Evolutionary conservation across 192 early-diverging fungal species (phyloP).

Genomic region (Coemansia sp.): DNA sequence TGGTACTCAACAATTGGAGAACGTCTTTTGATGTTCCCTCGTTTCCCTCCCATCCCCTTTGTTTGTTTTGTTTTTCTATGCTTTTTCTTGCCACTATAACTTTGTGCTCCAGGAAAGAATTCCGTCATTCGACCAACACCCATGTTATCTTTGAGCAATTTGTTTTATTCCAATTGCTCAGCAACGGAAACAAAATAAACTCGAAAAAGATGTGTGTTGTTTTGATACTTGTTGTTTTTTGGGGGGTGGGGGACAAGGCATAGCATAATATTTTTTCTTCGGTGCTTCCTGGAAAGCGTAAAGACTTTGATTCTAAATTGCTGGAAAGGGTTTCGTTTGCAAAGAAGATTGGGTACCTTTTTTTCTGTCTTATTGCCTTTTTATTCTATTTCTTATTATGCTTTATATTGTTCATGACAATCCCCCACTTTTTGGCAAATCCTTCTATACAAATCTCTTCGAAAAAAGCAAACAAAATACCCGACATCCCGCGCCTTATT

Average conservation of each 20-base stretch:
- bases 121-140: background rate
- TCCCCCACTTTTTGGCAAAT: background rate
- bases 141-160: no score
- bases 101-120: background rate
- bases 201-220: no score
- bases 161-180: no score
- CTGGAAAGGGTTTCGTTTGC: background rate
- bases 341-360: background rate
- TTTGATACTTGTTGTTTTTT: no score
- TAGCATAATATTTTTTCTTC: no score
- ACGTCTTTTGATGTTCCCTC: conserved; percentile 8
- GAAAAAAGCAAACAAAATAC: background rate
- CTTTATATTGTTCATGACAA: conserved; percentile 1
- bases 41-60: conserved; percentile 10
- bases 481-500: conserved; percentile 7
- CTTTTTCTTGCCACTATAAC: background rate
- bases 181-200: no score
- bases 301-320: no score
- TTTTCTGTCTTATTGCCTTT: background rate
- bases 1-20: background rate
- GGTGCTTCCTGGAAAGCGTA: no score
- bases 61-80: conserved; percentile 14
- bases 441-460: background rate
- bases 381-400: background rate
- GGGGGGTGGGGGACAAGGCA: no score